Conservation (phyloP, 192 early-diverging fungal species). For the Coemansia sp. region DNA sequence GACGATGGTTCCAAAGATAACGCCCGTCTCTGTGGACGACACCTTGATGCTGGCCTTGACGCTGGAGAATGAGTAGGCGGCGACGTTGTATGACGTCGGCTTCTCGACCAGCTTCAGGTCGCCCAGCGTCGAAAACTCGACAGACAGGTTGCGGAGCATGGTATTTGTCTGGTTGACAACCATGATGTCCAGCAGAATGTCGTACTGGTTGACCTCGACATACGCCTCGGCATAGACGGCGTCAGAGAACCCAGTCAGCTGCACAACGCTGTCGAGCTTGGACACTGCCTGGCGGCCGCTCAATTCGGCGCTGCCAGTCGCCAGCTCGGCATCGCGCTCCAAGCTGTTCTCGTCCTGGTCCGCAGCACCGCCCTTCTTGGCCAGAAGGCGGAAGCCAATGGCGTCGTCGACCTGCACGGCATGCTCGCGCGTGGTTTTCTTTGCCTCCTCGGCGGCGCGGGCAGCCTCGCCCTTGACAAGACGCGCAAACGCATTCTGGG, state of each 20-base stretch:
- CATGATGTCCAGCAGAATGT: conserved; percentile 93
- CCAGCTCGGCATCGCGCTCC: conserved; percentile 86
- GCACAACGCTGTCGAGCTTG: conserved; percentile 91
- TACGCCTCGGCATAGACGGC: conserved; percentile 99
- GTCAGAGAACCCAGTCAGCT: conserved; percentile 96
- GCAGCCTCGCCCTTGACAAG: conserved; percentile 55
- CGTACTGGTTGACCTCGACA: conserved; percentile 95
- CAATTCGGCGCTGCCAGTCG: conserved; percentile 66
- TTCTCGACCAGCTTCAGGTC: conserved; percentile 97
- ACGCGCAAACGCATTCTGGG: conserved; percentile 57
- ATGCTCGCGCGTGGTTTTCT: conserved; percentile 20
- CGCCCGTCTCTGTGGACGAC: conserved; percentile 96
- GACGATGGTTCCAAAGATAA: conserved; percentile 98
- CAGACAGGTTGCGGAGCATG: conserved; percentile 93
- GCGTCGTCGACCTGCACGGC: conserved; percentile 82
- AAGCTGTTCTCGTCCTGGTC: conserved; percentile 66
- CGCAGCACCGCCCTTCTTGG: conserved; percentile 57
- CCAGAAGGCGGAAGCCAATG: conserved; percentile 83
- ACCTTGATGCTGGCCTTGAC: conserved; percentile 99
- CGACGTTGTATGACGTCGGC: conserved; percentile 81
- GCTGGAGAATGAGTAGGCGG: conserved; percentile 88
- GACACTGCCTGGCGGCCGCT: conserved; percentile 74
- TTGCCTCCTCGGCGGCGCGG: conserved; percentile 54
- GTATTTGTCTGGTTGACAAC: conserved; percentile 95
- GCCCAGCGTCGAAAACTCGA: conserved; percentile 98